Conservation (phyloP, 75 land plant species). For the Azolla pinnata region DNA sequence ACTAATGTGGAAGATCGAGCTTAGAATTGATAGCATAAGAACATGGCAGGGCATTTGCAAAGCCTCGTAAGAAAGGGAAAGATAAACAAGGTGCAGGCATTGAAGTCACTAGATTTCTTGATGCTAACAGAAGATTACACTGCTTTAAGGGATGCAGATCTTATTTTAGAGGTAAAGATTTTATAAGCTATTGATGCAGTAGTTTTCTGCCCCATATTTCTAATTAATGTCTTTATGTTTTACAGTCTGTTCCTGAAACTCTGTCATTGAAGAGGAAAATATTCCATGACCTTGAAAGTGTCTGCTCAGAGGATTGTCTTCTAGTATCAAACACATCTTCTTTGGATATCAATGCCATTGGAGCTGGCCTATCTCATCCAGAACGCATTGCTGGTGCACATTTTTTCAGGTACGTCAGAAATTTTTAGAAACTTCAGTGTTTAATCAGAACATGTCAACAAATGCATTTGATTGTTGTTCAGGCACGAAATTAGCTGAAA, state of each 20-base stretch:
- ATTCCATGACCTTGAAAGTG: background rate
- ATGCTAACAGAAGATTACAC: conserved; percentile 19
- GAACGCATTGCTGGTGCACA: conserved; percentile 8
- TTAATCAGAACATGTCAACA: too few species aligned
- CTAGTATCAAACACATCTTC: conserved; percentile 11
- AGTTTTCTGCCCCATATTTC: background rate
- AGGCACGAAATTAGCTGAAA: too few species aligned
- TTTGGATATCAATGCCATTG: background rate
- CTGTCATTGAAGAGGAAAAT: conserved; percentile 5
- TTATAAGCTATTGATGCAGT: background rate
- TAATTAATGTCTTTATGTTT: background rate
- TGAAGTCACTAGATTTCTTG: conserved; percentile 13
- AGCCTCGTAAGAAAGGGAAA: conserved; percentile 21
- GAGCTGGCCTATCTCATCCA: background rate
- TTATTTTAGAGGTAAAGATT: conserved; percentile 26
- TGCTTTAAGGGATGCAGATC: conserved; percentile 20
- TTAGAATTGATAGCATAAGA: too few species aligned
- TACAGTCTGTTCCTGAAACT: conserved; percentile 8
- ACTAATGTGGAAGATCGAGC: too few species aligned
- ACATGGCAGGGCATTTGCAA: conserved; percentile 19
- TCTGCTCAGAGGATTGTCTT: conserved; percentile 7
- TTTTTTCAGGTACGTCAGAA: conserved; percentile 11
- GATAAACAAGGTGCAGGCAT: conserved; percentile 13
- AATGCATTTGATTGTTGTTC: too few species aligned
- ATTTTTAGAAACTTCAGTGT: too few species aligned